Evolutionary conservation across 1,139 yeast genomes (phyloP).

Genomic region (Pichia sp.): DNA sequence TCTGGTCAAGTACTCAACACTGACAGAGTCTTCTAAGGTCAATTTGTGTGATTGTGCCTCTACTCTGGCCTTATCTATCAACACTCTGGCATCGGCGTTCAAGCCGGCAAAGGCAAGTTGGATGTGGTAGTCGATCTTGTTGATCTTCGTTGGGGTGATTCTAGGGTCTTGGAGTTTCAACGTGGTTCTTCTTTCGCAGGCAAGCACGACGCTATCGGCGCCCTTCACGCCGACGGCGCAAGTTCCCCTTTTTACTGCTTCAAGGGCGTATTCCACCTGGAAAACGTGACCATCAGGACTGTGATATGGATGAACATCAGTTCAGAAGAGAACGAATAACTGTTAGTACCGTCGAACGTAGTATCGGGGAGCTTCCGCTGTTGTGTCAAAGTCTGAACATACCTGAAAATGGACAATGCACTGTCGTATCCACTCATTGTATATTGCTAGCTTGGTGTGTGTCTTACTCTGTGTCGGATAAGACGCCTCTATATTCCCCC

Average conservation of each 20-base stretch:
- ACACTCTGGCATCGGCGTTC: conserved; percentile 94
- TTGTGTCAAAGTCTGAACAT: conserved; percentile 37
- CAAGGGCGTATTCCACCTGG: conserved; percentile 97
- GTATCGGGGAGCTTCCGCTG: not conserved
- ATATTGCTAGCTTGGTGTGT: not conserved
- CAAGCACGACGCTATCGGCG: conserved; percentile 79
- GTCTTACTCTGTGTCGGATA: not conserved
- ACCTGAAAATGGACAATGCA: conserved; percentile 96
- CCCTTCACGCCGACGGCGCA: conserved; percentile 98
- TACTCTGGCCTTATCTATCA: conserved; percentile 91
- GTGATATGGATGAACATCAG: not conserved
- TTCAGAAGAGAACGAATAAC: not conserved
- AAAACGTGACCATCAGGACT: conserved; percentile 99
- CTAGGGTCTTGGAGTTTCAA: conserved; percentile 94
- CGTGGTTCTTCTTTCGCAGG: conserved; percentile 95
- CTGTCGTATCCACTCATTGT: conserved; percentile 99
- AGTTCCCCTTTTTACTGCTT: conserved; percentile 97
- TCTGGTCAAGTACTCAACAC: conserved; percentile 87
- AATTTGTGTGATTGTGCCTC: conserved; percentile 97
- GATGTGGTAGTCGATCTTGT: conserved; percentile 86
- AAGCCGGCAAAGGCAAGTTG: conserved; percentile 95
- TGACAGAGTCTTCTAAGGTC: conserved; percentile 89
- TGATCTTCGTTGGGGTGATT: conserved; percentile 90
- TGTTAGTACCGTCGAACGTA: conserved; percentile 10
- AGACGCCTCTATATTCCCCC: not conserved